phyloP scores from a whole-genome alignment of 164 flowering plant species.

The Piper betle region DNA sequence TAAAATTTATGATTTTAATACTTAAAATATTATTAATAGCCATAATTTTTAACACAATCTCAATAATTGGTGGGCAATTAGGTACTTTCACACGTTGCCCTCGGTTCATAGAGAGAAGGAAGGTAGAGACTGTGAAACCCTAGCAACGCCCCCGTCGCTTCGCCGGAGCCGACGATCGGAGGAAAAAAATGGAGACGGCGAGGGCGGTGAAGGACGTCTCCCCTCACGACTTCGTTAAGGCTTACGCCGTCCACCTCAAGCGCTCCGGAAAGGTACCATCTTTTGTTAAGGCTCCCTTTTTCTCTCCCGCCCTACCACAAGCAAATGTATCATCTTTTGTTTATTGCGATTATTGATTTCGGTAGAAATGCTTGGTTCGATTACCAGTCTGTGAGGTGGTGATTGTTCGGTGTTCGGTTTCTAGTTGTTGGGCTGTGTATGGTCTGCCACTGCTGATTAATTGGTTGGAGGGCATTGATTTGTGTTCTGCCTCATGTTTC shows the following conservation, averaged over 20 bases:
- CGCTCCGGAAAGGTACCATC: conserved; percentile 38
- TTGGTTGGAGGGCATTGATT: background rate
- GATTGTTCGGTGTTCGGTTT: background rate
- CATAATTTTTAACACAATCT: too few relatives aligned
- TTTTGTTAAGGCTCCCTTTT: background rate
- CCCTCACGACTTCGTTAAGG: conserved; percentile 38
- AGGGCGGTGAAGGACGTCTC: conserved; percentile 43
- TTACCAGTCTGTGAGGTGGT: background rate
- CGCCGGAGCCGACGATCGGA: conserved; percentile 4
- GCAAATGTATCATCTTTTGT: background rate
- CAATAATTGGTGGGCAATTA: too few relatives aligned
- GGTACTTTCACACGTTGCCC: too few relatives aligned
- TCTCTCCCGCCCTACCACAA: background rate
- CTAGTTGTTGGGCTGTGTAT: too few relatives aligned
- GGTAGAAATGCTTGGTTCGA: background rate
- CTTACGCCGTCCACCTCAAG: conserved; percentile 41
- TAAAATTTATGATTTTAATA: too few relatives aligned
- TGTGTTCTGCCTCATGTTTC: background rate
- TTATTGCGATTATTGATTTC: background rate
- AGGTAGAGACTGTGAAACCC: background rate
- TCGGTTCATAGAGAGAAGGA: too few relatives aligned
- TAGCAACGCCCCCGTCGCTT: background rate
- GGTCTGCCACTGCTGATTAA: too few relatives aligned
- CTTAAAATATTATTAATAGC: too few relatives aligned
- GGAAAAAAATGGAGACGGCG: conserved; percentile 19